Evolutionary conservation across 2,329 filamentous ascomycete genomes (phyloP).

Genomic region (Calonectria montana): DNA sequence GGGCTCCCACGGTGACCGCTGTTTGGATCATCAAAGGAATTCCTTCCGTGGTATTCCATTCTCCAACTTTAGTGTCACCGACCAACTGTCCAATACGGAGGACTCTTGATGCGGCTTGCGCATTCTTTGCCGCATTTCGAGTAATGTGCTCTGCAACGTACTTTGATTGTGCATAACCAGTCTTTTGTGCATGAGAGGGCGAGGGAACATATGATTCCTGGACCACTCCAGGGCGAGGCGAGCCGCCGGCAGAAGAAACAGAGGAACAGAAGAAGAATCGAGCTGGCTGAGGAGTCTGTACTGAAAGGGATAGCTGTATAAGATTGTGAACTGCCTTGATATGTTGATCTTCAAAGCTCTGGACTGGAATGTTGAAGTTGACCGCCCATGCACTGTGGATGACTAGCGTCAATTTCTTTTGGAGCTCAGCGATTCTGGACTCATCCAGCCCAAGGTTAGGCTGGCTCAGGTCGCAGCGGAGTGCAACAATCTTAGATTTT

Average conservation of each 20-base stretch:
- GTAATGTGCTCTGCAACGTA: constrained; percentile 54
- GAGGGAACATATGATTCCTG: constrained; percentile 49
- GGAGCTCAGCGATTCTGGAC: constrained; percentile 45
- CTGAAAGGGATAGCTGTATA: constrained; percentile 50
- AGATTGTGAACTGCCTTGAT: constrained; percentile 60
- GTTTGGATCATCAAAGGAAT: constrained; percentile 64
- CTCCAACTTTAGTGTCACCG: constrained; percentile 57
- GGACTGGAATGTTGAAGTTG: constrained; percentile 65
- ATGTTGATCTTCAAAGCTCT: constrained; percentile 60
- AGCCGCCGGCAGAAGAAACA: constrained; percentile 47
- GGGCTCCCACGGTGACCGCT: constrained; percentile 56
- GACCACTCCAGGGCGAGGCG: constrained; percentile 48
- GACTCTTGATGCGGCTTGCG: constrained; percentile 45
- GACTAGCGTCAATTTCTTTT: constrained; percentile 51
- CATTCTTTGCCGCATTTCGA: constrained; percentile 44
- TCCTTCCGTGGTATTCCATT: constrained; percentile 64
- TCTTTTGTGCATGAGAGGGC: constrained; percentile 52
- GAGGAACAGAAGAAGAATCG: constrained; percentile 64
- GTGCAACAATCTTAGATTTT: constrained; percentile 36
- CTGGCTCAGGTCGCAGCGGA: constrained; percentile 35
- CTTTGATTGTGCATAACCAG: constrained; percentile 57
- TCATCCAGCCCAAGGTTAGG: constrained; percentile 29
- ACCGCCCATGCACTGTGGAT: constrained; percentile 67
- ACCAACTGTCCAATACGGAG: constrained; percentile 63
- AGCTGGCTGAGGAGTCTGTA: constrained; percentile 21